A percentile compares a stretch with the other conserved stretches of the same genome.
These are phyloP conservation scores for Suillus weaverae DNA, from an alignment of 768 basidiomycete species.

Conservation along the genomic window DNA sequence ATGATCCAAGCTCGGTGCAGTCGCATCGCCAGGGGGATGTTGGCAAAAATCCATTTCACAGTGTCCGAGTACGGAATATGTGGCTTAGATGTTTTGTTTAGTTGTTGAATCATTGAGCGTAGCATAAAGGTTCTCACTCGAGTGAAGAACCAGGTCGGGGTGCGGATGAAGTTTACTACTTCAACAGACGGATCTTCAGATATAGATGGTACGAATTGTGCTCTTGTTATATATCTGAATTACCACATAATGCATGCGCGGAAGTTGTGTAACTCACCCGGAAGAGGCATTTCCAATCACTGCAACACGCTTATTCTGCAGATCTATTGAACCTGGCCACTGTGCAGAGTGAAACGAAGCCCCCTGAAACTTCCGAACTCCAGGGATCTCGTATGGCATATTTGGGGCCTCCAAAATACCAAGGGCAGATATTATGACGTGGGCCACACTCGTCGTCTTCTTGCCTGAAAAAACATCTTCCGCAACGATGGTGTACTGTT, in stretches of 20 bases:
- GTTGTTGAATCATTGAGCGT: not conserved
- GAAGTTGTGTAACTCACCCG: not conserved
- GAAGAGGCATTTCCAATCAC: not conserved
- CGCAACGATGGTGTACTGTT: not conserved
- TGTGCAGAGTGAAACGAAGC: conserved; percentile 51
- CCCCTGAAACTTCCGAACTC: conserved; percentile 46
- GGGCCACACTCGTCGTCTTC: not conserved
- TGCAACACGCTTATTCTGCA: conserved; percentile 27
- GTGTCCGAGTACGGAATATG: conserved; percentile 40
- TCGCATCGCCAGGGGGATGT: conserved; percentile 52
- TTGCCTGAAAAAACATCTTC: not conserved
- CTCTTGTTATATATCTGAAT: not conserved
- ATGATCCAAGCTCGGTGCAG: conserved; percentile 52
- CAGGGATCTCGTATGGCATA: conserved; percentile 28
- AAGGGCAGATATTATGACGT: not conserved
- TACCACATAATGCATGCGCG: not conserved
- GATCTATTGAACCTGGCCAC: conserved; percentile 43
- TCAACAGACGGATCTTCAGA: conserved; percentile 34
- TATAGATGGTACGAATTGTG: not conserved
- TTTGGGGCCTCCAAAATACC: not conserved
- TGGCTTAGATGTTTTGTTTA: conserved; percentile 35
- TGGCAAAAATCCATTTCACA: conserved; percentile 51
- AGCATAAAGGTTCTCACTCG: conserved; percentile 32
- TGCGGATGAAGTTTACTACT: conserved; percentile 58
- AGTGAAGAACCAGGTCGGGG: conserved; percentile 60